phyloP scores from a whole-genome alignment of 305 asterid genomes.

The Fraxinus velutina region DNA sequence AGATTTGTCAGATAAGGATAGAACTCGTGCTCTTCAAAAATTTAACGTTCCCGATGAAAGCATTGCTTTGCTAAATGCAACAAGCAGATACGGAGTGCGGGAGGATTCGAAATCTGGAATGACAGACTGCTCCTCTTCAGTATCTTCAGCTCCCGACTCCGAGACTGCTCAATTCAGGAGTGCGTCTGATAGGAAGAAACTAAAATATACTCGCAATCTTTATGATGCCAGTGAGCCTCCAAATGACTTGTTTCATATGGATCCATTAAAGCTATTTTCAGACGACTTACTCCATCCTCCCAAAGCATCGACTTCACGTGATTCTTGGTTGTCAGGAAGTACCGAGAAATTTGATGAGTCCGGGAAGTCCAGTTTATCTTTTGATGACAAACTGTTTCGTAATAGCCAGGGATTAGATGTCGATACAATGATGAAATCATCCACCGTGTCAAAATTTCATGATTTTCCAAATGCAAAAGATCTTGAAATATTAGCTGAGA shows the following conservation, averaged over 20 bases:
- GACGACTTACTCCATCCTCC: too few species aligned
- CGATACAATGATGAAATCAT: slow-evolving; percentile 31
- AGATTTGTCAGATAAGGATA: too few species aligned
- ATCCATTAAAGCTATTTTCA: slow-evolving; percentile 40
- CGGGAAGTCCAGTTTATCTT: slow-evolving; percentile 42
- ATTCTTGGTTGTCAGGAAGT: slow-evolving; percentile 46
- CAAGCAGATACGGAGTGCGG: slow-evolving; percentile 68
- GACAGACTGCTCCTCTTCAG: slow-evolving; percentile 86
- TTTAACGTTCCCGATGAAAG: too few species aligned
- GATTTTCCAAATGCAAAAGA: slow-evolving; percentile 43
- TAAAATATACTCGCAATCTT: slow-evolving; percentile 40
- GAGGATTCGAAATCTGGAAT: slow-evolving; percentile 84
- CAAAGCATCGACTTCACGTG: slow-evolving; percentile 32
- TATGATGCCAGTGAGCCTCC: slow-evolving; percentile 31
- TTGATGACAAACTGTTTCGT: slow-evolving; percentile 34
- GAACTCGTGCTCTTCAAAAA: too few species aligned
- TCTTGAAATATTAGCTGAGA: slow-evolving; percentile 35
- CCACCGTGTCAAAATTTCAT: slow-evolving; percentile 30
- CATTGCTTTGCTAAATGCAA: slow-evolving; percentile 53
- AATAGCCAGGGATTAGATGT: slow-evolving; percentile 32
- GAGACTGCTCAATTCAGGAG: slow-evolving; percentile 42
- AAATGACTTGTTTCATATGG: slow-evolving; percentile 39
- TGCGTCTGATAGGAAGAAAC: slow-evolving; percentile 48
- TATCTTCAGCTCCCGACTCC: slow-evolving; percentile 60
- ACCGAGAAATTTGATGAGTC: slow-evolving; percentile 34